Conservation (phyloP, 1,284 basidiomycete species). For the Malassezia yamatoensis region DNA sequence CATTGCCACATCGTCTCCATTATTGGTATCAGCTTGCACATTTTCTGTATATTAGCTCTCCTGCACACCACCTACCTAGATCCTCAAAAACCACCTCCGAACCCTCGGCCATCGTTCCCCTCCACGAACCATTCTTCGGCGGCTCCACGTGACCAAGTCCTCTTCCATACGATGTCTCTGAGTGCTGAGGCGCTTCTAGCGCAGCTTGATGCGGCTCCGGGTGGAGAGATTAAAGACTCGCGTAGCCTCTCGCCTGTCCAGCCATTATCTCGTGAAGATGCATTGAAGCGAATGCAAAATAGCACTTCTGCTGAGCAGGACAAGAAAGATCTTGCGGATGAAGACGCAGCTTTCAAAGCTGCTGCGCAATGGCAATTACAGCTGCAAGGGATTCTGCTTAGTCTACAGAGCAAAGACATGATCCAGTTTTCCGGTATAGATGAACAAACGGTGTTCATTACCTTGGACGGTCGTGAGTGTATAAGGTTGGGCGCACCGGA, state of each 20-base stretch:
- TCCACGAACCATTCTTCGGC: neutral
- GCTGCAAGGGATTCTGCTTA: constrained; percentile 39
- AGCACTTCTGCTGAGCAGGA: constrained; percentile 22
- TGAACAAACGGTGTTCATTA: constrained; percentile 18
- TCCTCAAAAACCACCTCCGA: constrained; percentile 11
- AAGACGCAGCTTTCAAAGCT: constrained; percentile 33
- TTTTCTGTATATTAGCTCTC: neutral
- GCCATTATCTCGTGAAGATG: constrained; percentile 2
- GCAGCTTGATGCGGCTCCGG: constrained; percentile 24
- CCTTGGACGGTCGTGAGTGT: constrained; percentile 19
- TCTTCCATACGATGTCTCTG: constrained; percentile 10
- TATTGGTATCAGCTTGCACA: neutral
- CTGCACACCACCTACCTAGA: constrained; percentile 1
- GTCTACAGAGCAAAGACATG: constrained; percentile 35
- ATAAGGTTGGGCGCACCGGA: constrained; percentile 35
- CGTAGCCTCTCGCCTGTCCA: constrained; percentile 24
- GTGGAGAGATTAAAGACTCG: constrained; percentile 31
- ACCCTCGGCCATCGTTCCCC: constrained; percentile 2
- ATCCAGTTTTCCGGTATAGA: constrained; percentile 25
- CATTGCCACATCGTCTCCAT: constrained; percentile 24
- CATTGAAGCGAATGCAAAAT: constrained; percentile 16
- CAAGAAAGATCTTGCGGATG: constrained; percentile 24
- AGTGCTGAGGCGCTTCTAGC: constrained; percentile 34
- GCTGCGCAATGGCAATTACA: constrained; percentile 42
- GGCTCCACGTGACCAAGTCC: too few species aligned